Conservation (phyloP, 2,329 filamentous ascomycete species). For the Fusarium tupiense region DNA sequence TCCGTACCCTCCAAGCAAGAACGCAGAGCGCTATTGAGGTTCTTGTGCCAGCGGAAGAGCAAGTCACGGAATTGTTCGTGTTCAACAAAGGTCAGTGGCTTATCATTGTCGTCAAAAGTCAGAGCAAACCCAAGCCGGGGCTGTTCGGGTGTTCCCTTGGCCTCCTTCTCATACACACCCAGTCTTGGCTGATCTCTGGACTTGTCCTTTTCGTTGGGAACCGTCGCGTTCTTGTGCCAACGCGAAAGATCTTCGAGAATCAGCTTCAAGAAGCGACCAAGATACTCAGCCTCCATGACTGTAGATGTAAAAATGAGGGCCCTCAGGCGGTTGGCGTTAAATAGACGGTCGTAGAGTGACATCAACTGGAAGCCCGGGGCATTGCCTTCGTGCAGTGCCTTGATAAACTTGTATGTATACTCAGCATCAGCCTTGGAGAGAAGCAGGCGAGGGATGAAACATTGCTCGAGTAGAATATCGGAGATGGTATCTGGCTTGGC, state of each 20-base stretch:
- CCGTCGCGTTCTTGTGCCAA: constrained; percentile 82
- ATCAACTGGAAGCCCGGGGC: constrained; percentile 88
- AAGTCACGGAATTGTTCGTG: constrained; percentile 88
- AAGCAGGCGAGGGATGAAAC: constrained; percentile 87
- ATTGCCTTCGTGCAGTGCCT: constrained; percentile 84
- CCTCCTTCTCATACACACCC: constrained; percentile 86
- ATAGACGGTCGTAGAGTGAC: constrained; percentile 83
- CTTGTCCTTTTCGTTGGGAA: constrained; percentile 54
- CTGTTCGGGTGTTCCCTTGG: constrained; percentile 59
- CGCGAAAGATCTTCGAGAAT: constrained; percentile 79
- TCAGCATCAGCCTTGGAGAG: constrained; percentile 89
- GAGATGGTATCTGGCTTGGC: constrained; percentile 74
- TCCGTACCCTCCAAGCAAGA: constrained; percentile 83
- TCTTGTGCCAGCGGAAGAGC: constrained; percentile 90
- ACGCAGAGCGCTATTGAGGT: constrained; percentile 81
- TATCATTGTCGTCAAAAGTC: constrained; percentile 71
- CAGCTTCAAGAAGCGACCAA: constrained; percentile 90
- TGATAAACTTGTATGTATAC: constrained; percentile 87
- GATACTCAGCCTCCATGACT: constrained; percentile 87
- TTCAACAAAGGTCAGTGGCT: constrained; percentile 76
- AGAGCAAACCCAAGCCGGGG: constrained; percentile 81
- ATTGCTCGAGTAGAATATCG: constrained; percentile 85
- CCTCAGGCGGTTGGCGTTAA: constrained; percentile 82
- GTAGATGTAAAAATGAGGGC: constrained; percentile 90
- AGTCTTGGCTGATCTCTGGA: constrained; percentile 63